Evolutionary conservation across 2,329 filamentous ascomycete species (phyloP).

Genomic region (Blumeria graminis): DNA sequence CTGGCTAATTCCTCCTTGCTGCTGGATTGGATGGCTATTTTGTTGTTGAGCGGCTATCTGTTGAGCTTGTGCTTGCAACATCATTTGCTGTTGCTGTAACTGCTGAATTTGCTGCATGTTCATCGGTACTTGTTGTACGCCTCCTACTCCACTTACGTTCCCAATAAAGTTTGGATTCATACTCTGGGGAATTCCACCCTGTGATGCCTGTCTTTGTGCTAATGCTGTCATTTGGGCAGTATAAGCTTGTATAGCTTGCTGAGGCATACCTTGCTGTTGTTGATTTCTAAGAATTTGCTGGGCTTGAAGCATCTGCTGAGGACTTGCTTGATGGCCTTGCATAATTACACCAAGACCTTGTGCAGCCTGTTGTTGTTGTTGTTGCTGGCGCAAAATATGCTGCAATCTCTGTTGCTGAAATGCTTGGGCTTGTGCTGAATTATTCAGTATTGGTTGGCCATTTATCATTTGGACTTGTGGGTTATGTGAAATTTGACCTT

Average conservation of each 20-base stretch:
- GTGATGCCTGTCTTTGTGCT: conserved; percentile 3
- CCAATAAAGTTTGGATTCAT: conserved; percentile 13
- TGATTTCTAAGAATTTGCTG: conserved; percentile 13
- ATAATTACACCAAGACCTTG: conserved; percentile 17
- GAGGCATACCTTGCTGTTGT: conserved; percentile 14
- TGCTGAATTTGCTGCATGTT: conserved; percentile 11
- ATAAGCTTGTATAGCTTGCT: conserved; percentile 10
- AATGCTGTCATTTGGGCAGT: conserved; percentile 8
- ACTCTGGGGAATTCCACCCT: conserved; percentile 8
- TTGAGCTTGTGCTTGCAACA: conserved; percentile 1
- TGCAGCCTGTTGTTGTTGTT: conserved; percentile 10
- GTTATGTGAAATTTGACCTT: conserved; percentile 31
- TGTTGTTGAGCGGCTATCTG: conserved; percentile 2
- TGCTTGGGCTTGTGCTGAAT: conserved; percentile 14
- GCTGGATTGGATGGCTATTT: not conserved
- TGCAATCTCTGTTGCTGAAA: conserved; percentile 14
- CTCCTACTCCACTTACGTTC: conserved; percentile 17
- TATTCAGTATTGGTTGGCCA: conserved; percentile 9
- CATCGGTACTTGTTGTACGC: conserved; percentile 15
- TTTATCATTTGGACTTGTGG: conserved; percentile 32
- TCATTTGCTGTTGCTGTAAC: conserved; percentile 6
- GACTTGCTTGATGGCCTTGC: conserved; percentile 15
- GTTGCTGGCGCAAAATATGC: conserved; percentile 9
- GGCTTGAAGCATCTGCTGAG: conserved; percentile 13
- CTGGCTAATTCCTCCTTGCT: not conserved